Base-by-base conservation (phyloP, 176 grass and related monocot species). In the Calamus simplicifolius region DNA sequence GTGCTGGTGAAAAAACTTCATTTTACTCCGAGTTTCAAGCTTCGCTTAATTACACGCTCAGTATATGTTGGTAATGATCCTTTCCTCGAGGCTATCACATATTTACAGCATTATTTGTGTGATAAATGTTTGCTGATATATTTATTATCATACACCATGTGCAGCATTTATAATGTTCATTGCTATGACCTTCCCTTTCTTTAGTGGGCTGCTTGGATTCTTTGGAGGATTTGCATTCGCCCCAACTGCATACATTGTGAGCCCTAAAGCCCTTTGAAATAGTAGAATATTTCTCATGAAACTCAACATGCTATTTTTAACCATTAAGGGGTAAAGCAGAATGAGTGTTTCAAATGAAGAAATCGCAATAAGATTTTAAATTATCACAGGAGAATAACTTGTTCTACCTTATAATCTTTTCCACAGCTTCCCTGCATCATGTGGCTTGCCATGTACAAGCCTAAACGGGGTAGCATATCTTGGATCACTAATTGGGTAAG, bases 121-220 rank as follows among this genome's bases (percentile, higher is more conserved):
- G 35, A 43, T 43, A 13, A 2, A 43, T 43, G 35, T 43, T 43
- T 43, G 10, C 35, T 43, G 35, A 56, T 59, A 27, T 50, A 4
- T 25, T 56, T 6, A n/a, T 4, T 17, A 74, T 51, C 27, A 29
- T 59, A 43, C 35, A 43, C 13, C 8, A 13, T 30, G 5, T 82
- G 76, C 77, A 95, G 90, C 83, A 4, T 81, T 95, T 50, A 95
- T 86, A 8, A 96, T 96, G 91, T 96, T 96, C 71, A 17, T 96
- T 12, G 91, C 23, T 18, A 96, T 96, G 48, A 87, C 86, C 16
- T 87, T 96, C 69, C 91, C 91, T 0, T 96, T 96, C 75, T 96
- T 96, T 14, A 61, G 72, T 14, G 86, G 83, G 2, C 74, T 96
- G 28, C 86, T 96, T 8, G 78, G 86, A 3, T 96, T 96, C 74